These are phyloP conservation scores for Penicillium steckii DNA, from an alignment of 495 filamentous ascomycete genomes.

Conservation along the genomic window DNA sequence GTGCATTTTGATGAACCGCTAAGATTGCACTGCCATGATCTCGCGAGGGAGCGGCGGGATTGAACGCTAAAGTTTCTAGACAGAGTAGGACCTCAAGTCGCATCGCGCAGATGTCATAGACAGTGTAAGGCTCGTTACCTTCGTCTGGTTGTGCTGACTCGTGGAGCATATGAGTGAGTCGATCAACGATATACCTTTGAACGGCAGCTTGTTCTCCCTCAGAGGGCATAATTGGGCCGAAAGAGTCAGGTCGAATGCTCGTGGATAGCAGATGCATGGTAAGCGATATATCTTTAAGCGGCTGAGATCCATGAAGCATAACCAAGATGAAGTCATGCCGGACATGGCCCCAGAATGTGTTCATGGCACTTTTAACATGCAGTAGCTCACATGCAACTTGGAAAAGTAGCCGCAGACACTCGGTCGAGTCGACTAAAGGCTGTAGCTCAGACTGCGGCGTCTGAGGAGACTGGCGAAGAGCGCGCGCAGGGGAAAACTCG, in stretches of 20 bases:
- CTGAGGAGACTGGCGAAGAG: slow-evolving; percentile 5
- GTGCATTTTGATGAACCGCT: slow-evolving; percentile 50
- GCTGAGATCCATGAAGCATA: slow-evolving; percentile 59
- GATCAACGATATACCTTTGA: slow-evolving; percentile 61
- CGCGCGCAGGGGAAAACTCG: slow-evolving; percentile 36
- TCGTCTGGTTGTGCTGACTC: slow-evolving; percentile 51
- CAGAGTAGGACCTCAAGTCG: slow-evolving; percentile 57
- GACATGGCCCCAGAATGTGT: slow-evolving; percentile 59
- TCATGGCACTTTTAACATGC: slow-evolving; percentile 37
- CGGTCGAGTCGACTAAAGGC: slow-evolving; percentile 52
- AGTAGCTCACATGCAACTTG: slow-evolving; percentile 53
- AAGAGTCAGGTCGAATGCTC: slow-evolving; percentile 54
- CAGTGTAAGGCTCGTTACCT: slow-evolving; percentile 46
- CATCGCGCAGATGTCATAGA: slow-evolving; percentile 52
- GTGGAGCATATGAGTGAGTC: slow-evolving; percentile 57
- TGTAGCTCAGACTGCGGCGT: slow-evolving; percentile 48
- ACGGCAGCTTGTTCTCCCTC: slow-evolving; percentile 51
- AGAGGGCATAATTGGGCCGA: slow-evolving; percentile 57
- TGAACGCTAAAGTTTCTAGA: slow-evolving; percentile 50
- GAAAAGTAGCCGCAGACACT: slow-evolving; percentile 57
- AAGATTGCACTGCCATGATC: slow-evolving; percentile 53
- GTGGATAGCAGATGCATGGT: slow-evolving; percentile 58
- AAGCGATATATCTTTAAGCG: slow-evolving; percentile 56
- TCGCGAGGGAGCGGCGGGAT: slow-evolving; percentile 29
- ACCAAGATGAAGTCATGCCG: slow-evolving; percentile 63